phyloP scores from a whole-genome alignment of 2,329 filamentous ascomycete genomes.

The Hypoxylon sp. region DNA sequence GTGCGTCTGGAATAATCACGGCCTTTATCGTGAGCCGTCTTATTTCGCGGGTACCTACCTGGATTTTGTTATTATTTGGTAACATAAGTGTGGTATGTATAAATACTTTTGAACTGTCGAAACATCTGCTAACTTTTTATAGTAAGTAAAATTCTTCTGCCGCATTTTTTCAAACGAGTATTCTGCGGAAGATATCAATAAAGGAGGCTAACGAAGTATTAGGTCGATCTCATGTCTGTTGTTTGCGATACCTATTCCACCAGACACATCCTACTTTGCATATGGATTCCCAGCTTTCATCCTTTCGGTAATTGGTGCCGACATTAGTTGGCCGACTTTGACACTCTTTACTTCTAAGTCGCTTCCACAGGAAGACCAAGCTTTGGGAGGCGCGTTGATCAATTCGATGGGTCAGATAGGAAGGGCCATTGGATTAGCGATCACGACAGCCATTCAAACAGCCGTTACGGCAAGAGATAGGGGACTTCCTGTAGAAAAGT shows the following conservation, averaged over 20 bases:
- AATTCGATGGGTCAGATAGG: conserved; percentile 73
- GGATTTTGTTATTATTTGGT: conserved; percentile 65
- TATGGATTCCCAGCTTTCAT: conserved; percentile 73
- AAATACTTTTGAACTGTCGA: too few relatives aligned
- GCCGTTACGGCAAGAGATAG: conserved; percentile 63
- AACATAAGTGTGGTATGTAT: conserved; percentile 64
- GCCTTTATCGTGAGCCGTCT: conserved; percentile 64
- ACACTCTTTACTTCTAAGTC: conserved; percentile 71
- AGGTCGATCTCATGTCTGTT: conserved; percentile 65
- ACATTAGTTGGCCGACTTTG: conserved; percentile 71
- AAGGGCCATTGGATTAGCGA: conserved; percentile 69
- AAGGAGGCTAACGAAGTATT: too few relatives aligned
- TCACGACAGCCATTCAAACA: conserved; percentile 71
- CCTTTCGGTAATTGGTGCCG: conserved; percentile 70
- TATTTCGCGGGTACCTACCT: conserved; percentile 65
- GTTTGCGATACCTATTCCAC: conserved; percentile 70
- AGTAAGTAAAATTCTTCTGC: too few relatives aligned
- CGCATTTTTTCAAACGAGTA: too few relatives aligned
- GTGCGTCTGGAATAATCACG: conserved; percentile 66
- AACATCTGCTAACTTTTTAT: too few relatives aligned
- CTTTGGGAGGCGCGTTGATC: conserved; percentile 72
- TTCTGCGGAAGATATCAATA: too few relatives aligned
- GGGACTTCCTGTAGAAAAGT: conserved; percentile 54
- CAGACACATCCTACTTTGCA: conserved; percentile 70
- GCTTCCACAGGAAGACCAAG: conserved; percentile 70